Conservation (phyloP, 2,329 filamentous ascomycete species). For the Microdochium nivale region DNA sequence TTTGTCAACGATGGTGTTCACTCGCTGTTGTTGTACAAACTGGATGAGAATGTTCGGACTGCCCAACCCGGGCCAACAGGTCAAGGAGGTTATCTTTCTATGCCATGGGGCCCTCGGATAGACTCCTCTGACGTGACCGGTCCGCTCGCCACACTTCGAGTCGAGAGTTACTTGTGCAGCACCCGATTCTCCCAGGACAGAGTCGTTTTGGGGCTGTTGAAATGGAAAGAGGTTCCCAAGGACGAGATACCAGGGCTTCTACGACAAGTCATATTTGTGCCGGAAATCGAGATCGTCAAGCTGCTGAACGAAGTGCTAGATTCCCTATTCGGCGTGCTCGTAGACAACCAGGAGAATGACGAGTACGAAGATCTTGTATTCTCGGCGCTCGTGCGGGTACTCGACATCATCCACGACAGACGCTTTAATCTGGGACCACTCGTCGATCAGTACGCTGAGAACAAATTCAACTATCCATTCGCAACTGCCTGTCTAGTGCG, state of each 20-base stretch:
- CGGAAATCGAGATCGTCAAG: slow-evolving; percentile 97
- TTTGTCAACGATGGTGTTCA: slow-evolving; percentile 84
- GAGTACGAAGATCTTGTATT: slow-evolving; percentile 92
- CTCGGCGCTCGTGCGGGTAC: slow-evolving; percentile 76
- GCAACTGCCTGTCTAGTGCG: slow-evolving; percentile 81
- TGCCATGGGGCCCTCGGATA: slow-evolving; percentile 68
- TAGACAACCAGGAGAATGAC: slow-evolving; percentile 84
- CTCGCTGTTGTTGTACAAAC: slow-evolving; percentile 73
- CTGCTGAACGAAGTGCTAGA: slow-evolving; percentile 83
- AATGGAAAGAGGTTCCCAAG: slow-evolving; percentile 71
- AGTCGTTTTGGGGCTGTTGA: slow-evolving; percentile 71
- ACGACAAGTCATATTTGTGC: slow-evolving; percentile 81
- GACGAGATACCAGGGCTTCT: slow-evolving; percentile 67
- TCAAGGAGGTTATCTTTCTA: slow-evolving; percentile 76
- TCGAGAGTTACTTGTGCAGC: slow-evolving; percentile 86
- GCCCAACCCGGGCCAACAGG: slow-evolving; percentile 53
- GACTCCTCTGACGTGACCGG: slow-evolving; percentile 69
- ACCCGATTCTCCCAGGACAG: slow-evolving; percentile 92
- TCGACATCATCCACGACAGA: slow-evolving; percentile 90
- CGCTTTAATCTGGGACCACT: slow-evolving; percentile 86
- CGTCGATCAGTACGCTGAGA: slow-evolving; percentile 86
- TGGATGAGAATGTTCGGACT: slow-evolving; percentile 81
- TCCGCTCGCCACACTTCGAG: slow-evolving; percentile 67
- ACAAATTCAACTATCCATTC: slow-evolving; percentile 85
- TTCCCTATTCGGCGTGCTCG: slow-evolving; percentile 81